These are phyloP conservation scores for Crithidia bombi DNA, from an alignment of 208 protist genomes.

Conservation along the genomic window DNA sequence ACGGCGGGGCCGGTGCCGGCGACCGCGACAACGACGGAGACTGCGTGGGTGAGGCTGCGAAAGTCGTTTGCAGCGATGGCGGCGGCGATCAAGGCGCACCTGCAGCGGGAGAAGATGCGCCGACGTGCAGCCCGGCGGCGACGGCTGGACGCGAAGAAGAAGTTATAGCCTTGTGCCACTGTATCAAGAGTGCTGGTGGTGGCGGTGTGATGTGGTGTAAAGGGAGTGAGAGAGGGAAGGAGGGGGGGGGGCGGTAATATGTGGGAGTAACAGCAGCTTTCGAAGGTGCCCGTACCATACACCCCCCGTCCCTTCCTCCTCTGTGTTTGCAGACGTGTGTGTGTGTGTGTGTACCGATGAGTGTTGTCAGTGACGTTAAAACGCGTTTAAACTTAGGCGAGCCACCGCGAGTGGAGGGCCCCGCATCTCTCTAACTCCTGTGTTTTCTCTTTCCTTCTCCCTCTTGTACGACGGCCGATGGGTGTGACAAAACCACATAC, in stretches of 20 bases:
- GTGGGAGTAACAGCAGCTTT: too few species aligned
- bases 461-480: too few species aligned
- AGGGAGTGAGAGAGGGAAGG: not conserved
- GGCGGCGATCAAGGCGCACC: conserved; percentile 47
- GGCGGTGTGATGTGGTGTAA: not conserved
- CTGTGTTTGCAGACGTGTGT: too few species aligned
- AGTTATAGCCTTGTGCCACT: not conserved
- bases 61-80: conserved; percentile 47
- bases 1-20: not conserved
- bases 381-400: too few species aligned
- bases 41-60: conserved; percentile 11
- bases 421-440: too few species aligned
- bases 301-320: too few species aligned
- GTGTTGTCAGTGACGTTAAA: too few species aligned
- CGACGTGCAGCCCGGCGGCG: conserved; percentile 61
- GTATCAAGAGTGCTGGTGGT: too few species aligned
- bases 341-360: too few species aligned
- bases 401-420: too few species aligned
- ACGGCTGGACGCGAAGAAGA: conserved; percentile 46
- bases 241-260: not conserved
- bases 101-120: conserved; percentile 57
- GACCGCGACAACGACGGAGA: too few species aligned
- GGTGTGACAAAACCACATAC: conserved; percentile 3
- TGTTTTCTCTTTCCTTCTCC: conserved; percentile 6
- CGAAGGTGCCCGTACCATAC: too few species aligned